Evolutionary conservation across 2,329 filamentous ascomycete genomes (phyloP).

Genomic region (Cladosporium colombiae): DNA sequence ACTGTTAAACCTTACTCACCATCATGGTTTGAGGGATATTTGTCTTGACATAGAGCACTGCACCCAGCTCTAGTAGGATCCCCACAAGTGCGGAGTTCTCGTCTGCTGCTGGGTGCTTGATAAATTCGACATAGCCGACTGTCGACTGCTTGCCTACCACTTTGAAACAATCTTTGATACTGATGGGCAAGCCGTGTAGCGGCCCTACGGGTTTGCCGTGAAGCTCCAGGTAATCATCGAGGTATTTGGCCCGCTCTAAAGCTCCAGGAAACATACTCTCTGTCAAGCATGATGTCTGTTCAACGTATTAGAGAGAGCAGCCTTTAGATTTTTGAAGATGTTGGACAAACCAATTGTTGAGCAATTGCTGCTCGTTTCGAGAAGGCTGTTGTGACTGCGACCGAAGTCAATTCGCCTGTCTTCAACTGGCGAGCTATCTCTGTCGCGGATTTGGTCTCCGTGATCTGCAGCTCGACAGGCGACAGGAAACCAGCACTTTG

Average conservation of each 20-base stretch:
- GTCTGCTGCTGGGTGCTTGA: conserved; percentile 39
- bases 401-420: not conserved
- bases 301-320: not conserved
- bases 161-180: conserved; percentile 40
- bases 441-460: not conserved
- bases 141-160: conserved; percentile 39
- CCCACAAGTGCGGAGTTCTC: conserved; percentile 43
- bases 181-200: conserved; percentile 46
- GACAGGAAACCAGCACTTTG: not conserved
- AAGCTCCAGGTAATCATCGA: conserved; percentile 42
- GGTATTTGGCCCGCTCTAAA: conserved; percentile 39
- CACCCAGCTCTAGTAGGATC: conserved; percentile 48
- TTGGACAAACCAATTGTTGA: conserved; percentile 39
- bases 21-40: conserved; percentile 58
- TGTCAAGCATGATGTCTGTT: conserved; percentile 45
- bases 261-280: conserved; percentile 42
- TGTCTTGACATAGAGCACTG: conserved; percentile 55
- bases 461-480: not conserved
- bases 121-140: conserved; percentile 45
- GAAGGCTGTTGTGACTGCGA: conserved; percentile 38
- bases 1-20: conserved; percentile 24
- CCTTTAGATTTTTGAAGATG: not conserved
- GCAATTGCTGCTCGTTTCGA: conserved; percentile 51
- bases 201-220: conserved; percentile 43
- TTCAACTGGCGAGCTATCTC: not conserved